phyloP scores from a whole-genome alignment of 2,329 filamentous ascomycete genomes.

The Capronia coronata region DNA sequence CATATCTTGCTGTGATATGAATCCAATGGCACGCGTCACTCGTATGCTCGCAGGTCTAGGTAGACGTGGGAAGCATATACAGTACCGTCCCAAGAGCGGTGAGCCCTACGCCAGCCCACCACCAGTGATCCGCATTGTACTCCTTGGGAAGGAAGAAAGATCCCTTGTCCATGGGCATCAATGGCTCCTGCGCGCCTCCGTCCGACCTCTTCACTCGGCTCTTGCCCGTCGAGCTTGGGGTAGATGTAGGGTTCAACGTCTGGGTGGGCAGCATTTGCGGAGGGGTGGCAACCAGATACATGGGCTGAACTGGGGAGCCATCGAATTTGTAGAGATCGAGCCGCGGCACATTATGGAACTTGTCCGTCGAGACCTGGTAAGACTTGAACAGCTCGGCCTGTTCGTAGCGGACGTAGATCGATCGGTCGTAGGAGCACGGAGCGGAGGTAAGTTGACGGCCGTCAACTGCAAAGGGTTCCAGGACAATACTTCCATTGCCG shows the following conservation, averaged over 20 bases:
- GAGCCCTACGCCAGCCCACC: constrained; percentile 46
- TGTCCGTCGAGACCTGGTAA: constrained; percentile 47
- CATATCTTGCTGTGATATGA: neutral
- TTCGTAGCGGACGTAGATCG: constrained; percentile 61
- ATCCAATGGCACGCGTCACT: neutral
- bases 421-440: constrained; percentile 52
- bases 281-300: constrained; percentile 58
- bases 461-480: constrained; percentile 59
- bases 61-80: constrained; percentile 28
- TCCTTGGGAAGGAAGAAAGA: constrained; percentile 32
- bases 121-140: constrained; percentile 38
- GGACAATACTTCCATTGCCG: constrained; percentile 51
- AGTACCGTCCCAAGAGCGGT: constrained; percentile 40
- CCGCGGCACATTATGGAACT: constrained; percentile 56
- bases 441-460: constrained; percentile 61
- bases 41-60: neutral
- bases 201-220: constrained; percentile 34
- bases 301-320: constrained; percentile 58
- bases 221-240: constrained; percentile 34
- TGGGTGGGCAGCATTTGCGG: constrained; percentile 64
- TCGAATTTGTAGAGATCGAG: constrained; percentile 60
- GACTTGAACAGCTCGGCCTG: constrained; percentile 56
- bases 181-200: constrained; percentile 2
- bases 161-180: constrained; percentile 25
- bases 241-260: constrained; percentile 53